A percentile compares a stretch with the other conserved stretches of the same genome.
phyloP scores from a whole-genome alignment of 1,139 yeast species.

The Nematodospora anomalae region DNA sequence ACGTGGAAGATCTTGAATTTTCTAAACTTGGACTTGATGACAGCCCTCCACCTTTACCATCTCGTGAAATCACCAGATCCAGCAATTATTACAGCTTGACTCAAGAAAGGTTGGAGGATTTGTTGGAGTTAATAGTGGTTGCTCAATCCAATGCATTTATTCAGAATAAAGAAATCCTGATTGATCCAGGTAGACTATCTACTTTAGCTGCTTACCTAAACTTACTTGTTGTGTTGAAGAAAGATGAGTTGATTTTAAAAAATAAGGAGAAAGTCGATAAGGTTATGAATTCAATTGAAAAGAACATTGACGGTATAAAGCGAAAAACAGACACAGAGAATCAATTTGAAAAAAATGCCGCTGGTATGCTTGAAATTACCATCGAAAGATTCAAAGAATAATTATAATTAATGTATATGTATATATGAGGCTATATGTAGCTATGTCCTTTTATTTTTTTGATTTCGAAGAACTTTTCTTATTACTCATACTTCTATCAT shows the following conservation, averaged over 20 bases:
- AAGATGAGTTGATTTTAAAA: conserved; percentile 19
- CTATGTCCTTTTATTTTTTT: conserved; percentile 7
- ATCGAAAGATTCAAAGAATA: conserved; percentile 33
- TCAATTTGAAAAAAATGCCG: conserved; percentile 32
- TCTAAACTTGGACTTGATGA: conserved; percentile 5
- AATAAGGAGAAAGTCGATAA: conserved; percentile 23
- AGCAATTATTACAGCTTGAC: conserved; percentile 40
- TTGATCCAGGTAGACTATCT: conserved; percentile 35
- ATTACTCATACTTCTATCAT: conserved; percentile 45
- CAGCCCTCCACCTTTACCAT: conserved; percentile 20
- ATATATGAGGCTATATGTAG: conserved; percentile 3
- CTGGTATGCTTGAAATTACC: conserved; percentile 40
- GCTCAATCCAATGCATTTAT: conserved; percentile 34
- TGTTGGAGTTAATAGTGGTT: conserved; percentile 38
- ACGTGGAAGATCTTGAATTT: conserved; percentile 11
- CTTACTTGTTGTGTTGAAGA: conserved; percentile 48
- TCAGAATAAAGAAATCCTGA: conserved; percentile 15
- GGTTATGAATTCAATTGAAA: conserved; percentile 19
- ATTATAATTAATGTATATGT: conserved; percentile 2
- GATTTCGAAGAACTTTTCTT: conserved; percentile 14
- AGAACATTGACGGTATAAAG: conserved; percentile 16
- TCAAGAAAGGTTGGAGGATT: conserved; percentile 34
- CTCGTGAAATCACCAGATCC: conserved; percentile 16
- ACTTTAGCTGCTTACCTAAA: conserved; percentile 56
- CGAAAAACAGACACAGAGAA: conserved; percentile 15